Conservation (phyloP, 2,329 filamentous ascomycete species). For the Aspergillus novoparasiticus region DNA sequence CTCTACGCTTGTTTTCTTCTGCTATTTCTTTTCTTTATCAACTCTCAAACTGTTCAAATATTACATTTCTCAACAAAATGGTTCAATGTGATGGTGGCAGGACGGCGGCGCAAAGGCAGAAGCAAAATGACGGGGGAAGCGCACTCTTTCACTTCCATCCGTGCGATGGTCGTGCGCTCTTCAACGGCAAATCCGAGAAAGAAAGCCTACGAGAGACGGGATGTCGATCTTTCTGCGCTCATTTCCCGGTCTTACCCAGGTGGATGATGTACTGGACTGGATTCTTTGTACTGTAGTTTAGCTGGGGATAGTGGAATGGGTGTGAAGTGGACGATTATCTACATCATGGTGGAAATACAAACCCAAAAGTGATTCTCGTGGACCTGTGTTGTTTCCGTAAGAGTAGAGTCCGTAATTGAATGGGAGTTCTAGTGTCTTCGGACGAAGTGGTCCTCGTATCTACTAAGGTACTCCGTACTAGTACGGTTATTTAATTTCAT, state of each 20-base stretch:
- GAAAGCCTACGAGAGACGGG: conserved; percentile 22
- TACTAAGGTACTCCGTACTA: background rate
- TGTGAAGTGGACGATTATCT: conserved; percentile 10
- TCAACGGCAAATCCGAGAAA: conserved; percentile 12
- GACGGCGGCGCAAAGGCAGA: conserved; percentile 12
- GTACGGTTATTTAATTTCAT: background rate
- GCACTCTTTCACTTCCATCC: background rate
- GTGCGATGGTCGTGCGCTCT: background rate
- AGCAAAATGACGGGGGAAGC: background rate
- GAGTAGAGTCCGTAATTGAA: too few species aligned
- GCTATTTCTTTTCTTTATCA: conserved; percentile 1
- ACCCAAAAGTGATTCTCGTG: conserved; percentile 22
- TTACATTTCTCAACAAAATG: conserved; percentile 10
- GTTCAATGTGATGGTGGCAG: conserved; percentile 17
- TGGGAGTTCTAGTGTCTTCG: background rate
- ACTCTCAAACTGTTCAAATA: conserved; percentile 1
- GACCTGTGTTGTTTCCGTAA: background rate
- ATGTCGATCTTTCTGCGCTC: conserved; percentile 15
- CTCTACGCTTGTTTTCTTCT: conserved; percentile 9
- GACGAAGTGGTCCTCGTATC: background rate
- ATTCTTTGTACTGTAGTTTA: conserved; percentile 33
- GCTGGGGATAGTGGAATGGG: conserved; percentile 23
- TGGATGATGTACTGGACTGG: conserved; percentile 23
- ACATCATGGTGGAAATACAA: conserved; percentile 11
- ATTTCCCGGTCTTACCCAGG: conserved; percentile 15